phyloP scores from a whole-genome alignment of 2,329 filamentous ascomycete genomes.

The Bipolaris cookei region DNA sequence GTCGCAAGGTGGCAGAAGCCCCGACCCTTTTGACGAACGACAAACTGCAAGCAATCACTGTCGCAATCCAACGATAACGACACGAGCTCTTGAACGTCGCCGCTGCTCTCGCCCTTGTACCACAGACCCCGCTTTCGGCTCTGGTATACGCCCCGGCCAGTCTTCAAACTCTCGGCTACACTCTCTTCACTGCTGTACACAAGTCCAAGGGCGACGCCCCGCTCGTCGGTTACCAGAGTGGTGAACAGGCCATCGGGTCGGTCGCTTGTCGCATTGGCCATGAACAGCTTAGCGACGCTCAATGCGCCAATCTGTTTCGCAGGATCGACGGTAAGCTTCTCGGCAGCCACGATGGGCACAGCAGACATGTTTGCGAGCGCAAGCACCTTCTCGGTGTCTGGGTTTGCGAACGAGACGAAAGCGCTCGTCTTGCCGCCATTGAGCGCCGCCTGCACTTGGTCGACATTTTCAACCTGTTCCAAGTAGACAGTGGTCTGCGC shows the following conservation, averaged over 20 bases:
- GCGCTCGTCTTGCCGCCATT: conserved; percentile 59
- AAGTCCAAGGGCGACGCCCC: conserved; percentile 81
- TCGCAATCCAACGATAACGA: conserved; percentile 90
- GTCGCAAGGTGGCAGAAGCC: conserved; percentile 94
- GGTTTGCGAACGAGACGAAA: conserved; percentile 57
- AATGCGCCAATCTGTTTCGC: conserved; percentile 66
- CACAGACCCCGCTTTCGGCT: conserved; percentile 94
- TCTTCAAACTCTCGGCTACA: conserved; percentile 82
- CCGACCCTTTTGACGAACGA: conserved; percentile 85
- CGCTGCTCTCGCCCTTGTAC: conserved; percentile 95
- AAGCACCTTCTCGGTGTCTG: conserved; percentile 50
- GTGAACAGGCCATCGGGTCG: conserved; percentile 82
- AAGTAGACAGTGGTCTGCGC: conserved; percentile 56
- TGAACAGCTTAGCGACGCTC: conserved; percentile 72
- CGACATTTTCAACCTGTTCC: conserved; percentile 52
- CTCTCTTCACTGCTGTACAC: conserved; percentile 96
- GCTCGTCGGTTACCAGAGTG: conserved; percentile 89
- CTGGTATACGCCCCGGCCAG: conserved; percentile 87
- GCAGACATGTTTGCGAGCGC: conserved; percentile 54
- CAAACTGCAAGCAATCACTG: conserved; percentile 87
- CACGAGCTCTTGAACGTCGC: conserved; percentile 89
- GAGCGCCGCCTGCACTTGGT: conserved; percentile 54
- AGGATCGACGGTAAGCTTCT: conserved; percentile 68
- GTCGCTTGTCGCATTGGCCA: conserved; percentile 79
- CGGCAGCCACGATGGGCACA: conserved; percentile 77